Evolutionary conservation across 371 early-diverging fungal genomes (phyloP), one percentile per base, ranked within the genome.

Genomic region (Actinomortierella wolfii): DNA sequence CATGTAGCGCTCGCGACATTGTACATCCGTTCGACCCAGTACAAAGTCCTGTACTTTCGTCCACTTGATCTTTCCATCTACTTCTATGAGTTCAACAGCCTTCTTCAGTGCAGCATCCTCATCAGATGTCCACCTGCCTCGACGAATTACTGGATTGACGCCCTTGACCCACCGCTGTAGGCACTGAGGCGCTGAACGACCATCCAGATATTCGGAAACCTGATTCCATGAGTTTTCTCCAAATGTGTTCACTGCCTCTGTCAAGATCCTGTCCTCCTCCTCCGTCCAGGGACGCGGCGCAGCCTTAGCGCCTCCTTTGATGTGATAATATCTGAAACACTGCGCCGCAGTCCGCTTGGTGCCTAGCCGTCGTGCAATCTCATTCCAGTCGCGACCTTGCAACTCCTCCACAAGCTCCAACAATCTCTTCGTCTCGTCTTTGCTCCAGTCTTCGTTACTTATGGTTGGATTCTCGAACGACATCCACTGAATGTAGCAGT

Each of bases 1-100:
- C 61, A 83, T 79, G 69, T 85, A 96, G 51, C 96, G 81, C 68
- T 96, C 95, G 28, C 96, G 84, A 54, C 94, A 94, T 58, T 96
- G 94, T 55, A 90, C 86, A 67, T 95, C 95, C 2, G 93, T 94
- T 46, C 94, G 78, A 20, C 90, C 89, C 1, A 83, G 85, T 11
- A 95, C 82, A 58, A 86, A 80, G 44, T 82, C 78, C 50, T 87
- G 86, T 20, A 96, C 75, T 58, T 84, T 87, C 26, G 78, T 78
- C 96, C 96, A 96, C 53, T 86, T 85, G 9, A 88, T 86, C 4
- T 77, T 78, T 11, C 94, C 95, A 62, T 87, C 90, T 3, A 83
- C 59, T 1, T 74, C 74, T 0, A 92, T 34, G 51, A 76, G 54
- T 1, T 74, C 74, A 0, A 92, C 86, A 0, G 93, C 92, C 1